Percentiles rank a stretch among this genome's conserved stretches.
Evolutionary conservation across 371 early-diverging fungal species (phyloP).

Genomic region (Mortierella sp.): DNA sequence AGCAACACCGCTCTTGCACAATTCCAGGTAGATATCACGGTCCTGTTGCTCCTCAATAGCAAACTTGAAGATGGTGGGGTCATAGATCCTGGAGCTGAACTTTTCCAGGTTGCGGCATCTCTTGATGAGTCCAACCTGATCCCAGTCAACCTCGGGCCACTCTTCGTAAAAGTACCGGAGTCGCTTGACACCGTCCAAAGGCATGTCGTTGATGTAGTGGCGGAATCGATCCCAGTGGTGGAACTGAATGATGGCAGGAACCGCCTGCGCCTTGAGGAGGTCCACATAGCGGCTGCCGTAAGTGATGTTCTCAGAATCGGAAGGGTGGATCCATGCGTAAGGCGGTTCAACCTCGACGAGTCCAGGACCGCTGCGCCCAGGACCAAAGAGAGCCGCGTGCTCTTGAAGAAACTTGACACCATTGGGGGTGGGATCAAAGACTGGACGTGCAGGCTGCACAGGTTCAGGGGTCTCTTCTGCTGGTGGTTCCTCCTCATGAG

Average conservation of each 20-base stretch:
- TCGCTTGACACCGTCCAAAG: conserved; percentile 19
- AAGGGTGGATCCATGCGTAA: conserved; percentile 21
- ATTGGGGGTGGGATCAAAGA: conserved; percentile 16
- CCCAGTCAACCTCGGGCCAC: conserved; percentile 17
- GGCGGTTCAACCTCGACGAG: conserved; percentile 23
- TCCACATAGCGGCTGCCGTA: conserved; percentile 14
- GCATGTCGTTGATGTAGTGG: not conserved
- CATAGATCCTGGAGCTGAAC: conserved; percentile 14
- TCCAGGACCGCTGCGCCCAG: conserved; percentile 20
- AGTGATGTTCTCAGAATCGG: conserved; percentile 1
- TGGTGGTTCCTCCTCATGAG: not conserved
- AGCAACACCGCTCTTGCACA: conserved; percentile 14
- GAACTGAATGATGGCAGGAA: conserved; percentile 23
- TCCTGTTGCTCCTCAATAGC: conserved; percentile 37
- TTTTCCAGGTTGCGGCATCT: conserved; percentile 38
- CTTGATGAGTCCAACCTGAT: conserved; percentile 19
- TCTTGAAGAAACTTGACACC: conserved; percentile 18
- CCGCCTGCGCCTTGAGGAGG: conserved; percentile 21
- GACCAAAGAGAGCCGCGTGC: conserved; percentile 20
- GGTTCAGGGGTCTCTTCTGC: not conserved
- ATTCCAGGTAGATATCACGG: conserved; percentile 16
- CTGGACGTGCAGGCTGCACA: conserved; percentile 8
- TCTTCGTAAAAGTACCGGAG: conserved; percentile 18
- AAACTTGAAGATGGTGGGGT: conserved; percentile 19
- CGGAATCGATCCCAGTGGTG: conserved; percentile 23